These are phyloP conservation scores for Colletotrichum echinochloae DNA, from an alignment of 2,329 filamentous ascomycete genomes.

Conservation along the genomic window DNA sequence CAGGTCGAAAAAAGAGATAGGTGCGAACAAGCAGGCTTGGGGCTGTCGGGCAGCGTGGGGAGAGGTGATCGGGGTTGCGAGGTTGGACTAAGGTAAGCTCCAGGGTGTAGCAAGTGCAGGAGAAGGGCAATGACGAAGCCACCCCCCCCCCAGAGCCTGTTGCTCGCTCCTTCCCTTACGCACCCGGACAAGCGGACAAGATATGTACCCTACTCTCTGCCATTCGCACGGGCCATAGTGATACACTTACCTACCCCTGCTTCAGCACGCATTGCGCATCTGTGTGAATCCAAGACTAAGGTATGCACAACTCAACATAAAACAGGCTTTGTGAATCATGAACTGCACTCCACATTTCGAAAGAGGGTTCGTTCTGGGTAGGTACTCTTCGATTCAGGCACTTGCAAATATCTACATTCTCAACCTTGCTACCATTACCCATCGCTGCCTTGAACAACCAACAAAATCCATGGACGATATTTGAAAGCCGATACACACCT, in stretches of 20 bases:
- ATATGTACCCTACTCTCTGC: neutral
- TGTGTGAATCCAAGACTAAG: conserved; percentile 1
- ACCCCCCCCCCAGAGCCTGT: conserved; percentile 24
- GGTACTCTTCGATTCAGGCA: neutral
- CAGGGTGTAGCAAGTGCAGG: conserved; percentile 34
- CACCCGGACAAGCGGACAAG: conserved; percentile 23
- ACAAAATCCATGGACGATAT: neutral
- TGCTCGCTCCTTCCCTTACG: conserved; percentile 20
- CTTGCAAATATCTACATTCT: conserved; percentile 8
- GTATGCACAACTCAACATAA: conserved; percentile 34
- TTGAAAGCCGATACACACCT: too few species aligned
- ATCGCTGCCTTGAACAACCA: neutral
- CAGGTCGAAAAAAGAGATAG: conserved; percentile 6
- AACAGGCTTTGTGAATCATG: conserved; percentile 18
- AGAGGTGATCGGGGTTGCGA: conserved; percentile 30
- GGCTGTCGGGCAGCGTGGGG: conserved; percentile 27
- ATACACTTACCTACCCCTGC: conserved; percentile 39
- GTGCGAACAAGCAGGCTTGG: conserved; percentile 24
- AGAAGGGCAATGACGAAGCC: conserved; percentile 40
- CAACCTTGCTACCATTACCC: neutral
- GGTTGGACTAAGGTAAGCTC: conserved; percentile 40
- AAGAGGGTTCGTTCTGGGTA: neutral
- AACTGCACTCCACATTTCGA: neutral
- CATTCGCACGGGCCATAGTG: conserved; percentile 28
- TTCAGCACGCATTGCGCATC: conserved; percentile 26